Evolutionary conservation across 106 monocot species (phyloP), one percentile per base, ranked within the genome.

Genomic region (Chionographis japonica): DNA sequence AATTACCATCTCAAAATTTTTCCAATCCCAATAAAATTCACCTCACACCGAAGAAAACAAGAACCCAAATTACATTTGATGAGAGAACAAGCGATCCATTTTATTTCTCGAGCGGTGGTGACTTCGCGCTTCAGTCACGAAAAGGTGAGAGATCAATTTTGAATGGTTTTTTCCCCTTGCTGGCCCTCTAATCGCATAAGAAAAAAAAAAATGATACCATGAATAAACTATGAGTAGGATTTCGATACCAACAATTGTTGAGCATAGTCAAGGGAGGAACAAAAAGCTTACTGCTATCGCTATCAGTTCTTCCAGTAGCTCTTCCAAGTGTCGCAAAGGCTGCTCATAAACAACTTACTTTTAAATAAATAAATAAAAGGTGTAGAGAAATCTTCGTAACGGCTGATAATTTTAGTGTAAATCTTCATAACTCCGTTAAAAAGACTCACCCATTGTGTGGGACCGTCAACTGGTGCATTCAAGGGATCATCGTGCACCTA

Each of bases 401-500:
- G 27, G 27, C 27, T 27, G 27, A 49, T 14, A 12, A 27, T 27
- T 27, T 27, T 0, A 27, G 1, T 27, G 27, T 27, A 27, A 27
- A 27, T 27, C 27, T 27, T 27, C 27, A 0, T 27, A 27, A 27
- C 27, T 27, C 27, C 1, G 4, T 40, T 9, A 36, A 14, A 52
- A 49, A 57, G 53, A 59, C 82, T 73, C 36, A 89, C 88, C 95
- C 95, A 92, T 78, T 95, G 95, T 58, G 95, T 95, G 40, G 95
- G 95, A 8, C 91, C 95, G 78, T 95, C 95, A 68, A 91, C 91
- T 10, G 95, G 91, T 69, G 95, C 95, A 67, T 79, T 89, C 57
- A 95, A 59, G 37, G 95, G 95, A 71, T 95, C 84, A 72, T 95
- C 89, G 66, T 95, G 91, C 68, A 89, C 85, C 89, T 85, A 65